These are phyloP conservation scores for Wickerhamomyces sydowiorum DNA, from an alignment of 805 yeast species.

Conservation along the genomic window DNA sequence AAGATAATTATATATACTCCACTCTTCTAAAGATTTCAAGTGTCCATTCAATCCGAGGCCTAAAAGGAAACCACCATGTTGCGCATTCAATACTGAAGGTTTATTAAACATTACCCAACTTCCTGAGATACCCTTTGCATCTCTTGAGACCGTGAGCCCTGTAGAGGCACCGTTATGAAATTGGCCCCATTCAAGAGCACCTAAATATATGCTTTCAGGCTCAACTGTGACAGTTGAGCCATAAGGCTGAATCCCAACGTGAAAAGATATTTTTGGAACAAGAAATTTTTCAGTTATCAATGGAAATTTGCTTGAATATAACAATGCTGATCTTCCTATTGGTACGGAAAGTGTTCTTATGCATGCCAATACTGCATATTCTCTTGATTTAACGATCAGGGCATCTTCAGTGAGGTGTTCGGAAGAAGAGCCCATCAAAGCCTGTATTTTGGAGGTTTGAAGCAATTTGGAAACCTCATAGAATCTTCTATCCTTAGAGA, in stretches of 20 bases:
- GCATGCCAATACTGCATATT: conserved; percentile 47
- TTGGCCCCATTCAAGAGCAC: conserved; percentile 68
- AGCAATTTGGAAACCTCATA: conserved; percentile 68
- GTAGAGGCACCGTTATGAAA: conserved; percentile 91
- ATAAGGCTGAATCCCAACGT: conserved; percentile 58
- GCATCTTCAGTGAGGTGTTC: conserved; percentile 47
- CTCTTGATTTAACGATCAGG: conserved; percentile 47
- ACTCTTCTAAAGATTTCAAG: conserved; percentile 75
- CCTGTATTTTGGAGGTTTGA: conserved; percentile 64
- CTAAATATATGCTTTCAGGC: conserved; percentile 43
- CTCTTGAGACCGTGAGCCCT: conserved; percentile 70
- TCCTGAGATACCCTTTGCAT: conserved; percentile 68
- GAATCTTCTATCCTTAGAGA: conserved; percentile 72
- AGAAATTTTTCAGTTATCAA: conserved; percentile 81
- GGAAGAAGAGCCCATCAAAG: conserved; percentile 28
- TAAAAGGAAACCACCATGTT: conserved; percentile 91
- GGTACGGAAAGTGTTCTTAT: conserved; percentile 71
- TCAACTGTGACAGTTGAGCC: conserved; percentile 59
- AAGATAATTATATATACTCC: conserved; percentile 91
- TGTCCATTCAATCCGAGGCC: conserved; percentile 94
- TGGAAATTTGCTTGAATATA: conserved; percentile 65
- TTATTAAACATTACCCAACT: conserved; percentile 89
- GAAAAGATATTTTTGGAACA: conserved; percentile 69
- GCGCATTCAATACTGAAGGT: conserved; percentile 64
- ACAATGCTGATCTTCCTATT: conserved; percentile 71